These are phyloP conservation scores for Tetrastigma voinierianum DNA, from an alignment of 164 flowering plant genomes.

Conservation along the genomic window DNA sequence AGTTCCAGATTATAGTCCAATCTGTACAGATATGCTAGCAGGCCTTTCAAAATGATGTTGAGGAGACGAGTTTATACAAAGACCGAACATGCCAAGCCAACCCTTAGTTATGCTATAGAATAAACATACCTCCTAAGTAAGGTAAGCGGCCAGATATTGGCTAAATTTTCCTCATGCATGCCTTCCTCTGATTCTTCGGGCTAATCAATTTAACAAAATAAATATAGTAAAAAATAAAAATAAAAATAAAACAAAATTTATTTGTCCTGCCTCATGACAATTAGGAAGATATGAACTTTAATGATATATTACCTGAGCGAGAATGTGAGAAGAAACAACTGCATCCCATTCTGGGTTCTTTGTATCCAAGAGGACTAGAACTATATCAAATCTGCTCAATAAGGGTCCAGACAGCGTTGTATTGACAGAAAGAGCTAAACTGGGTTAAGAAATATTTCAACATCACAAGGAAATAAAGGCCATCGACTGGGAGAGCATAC, in stretches of 20 bases:
- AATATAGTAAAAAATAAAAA: too few relatives aligned
- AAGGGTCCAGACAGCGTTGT: slow-evolving; percentile 96
- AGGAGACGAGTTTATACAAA: not conserved
- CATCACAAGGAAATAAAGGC: not conserved
- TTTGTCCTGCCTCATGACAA: slow-evolving; percentile 6
- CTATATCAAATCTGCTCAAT: slow-evolving; percentile 96
- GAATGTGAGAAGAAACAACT: slow-evolving; percentile 95
- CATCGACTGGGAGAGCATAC: not conserved
- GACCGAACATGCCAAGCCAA: not conserved
- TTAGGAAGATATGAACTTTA: slow-evolving; percentile 1
- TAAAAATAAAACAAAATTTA: too few relatives aligned
- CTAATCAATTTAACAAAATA: slow-evolving; percentile 12
- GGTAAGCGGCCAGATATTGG: slow-evolving; percentile 65
- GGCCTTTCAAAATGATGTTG: too few relatives aligned
- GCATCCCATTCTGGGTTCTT: slow-evolving; percentile 97
- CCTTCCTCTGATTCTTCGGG: slow-evolving; percentile 46
- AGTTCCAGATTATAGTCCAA: too few relatives aligned
- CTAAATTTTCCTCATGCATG: slow-evolving; percentile 42
- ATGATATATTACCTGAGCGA: slow-evolving; percentile 57
- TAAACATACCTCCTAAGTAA: slow-evolving; percentile 68
- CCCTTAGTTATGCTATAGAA: too few relatives aligned
- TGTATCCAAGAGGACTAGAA: slow-evolving; percentile 90
- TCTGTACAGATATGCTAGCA: too few relatives aligned
- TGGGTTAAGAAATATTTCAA: slow-evolving; percentile 28
- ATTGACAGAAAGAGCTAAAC: slow-evolving; percentile 89